Evolutionary conservation across 495 filamentous ascomycete species (phyloP), one percentile per base, ranked within the genome.

Genomic region (Trichoderma virens): DNA sequence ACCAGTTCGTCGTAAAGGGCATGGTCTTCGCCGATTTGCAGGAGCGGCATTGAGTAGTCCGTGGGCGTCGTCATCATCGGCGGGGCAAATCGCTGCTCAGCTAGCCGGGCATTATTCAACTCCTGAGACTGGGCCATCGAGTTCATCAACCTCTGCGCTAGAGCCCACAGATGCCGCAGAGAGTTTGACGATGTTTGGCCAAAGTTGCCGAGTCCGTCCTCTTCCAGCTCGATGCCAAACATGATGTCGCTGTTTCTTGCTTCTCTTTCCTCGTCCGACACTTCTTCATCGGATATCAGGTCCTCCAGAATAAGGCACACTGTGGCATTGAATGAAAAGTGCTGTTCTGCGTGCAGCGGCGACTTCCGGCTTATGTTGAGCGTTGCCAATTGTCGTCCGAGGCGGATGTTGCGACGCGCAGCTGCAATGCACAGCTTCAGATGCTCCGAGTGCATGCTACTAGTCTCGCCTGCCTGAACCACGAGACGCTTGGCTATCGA

Each of bases 251-350:
- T 65, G n/a, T 59, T 41, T 34, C 73, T 70, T 16, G 51, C 51
- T 30, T 56, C 51, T 5, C 8, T 56, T 13, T 56, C 51, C 51
- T 56, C 51, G 13, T 56, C 51, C 5, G 60, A 63, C 5, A 70
- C 66, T n/a, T 66, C 64, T 43, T 71, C 59, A 47, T 72, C 72
- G 51, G 69, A 72, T 11, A 73, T 51, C 30, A 78, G 71, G 56
- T 73, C 70, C 41, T 74, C 67, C 67, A 80, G 71, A 39, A 73
- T 65, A 18, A 80, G 71, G 43, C 78, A 69, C 51, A 78, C 67
- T 61, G 75, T 76, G 8, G 77, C 77, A 68, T 76, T 79, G 72
- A 79, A 80, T 39, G 78, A 65, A 62, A 75, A 70, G 68, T 80
- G 78, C 61, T 78, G 70, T 18, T 76, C 76, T 11, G 72, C 66